Base-by-base conservation (phyloP, 441 rosid species). In the Populus hybrid region DNA sequence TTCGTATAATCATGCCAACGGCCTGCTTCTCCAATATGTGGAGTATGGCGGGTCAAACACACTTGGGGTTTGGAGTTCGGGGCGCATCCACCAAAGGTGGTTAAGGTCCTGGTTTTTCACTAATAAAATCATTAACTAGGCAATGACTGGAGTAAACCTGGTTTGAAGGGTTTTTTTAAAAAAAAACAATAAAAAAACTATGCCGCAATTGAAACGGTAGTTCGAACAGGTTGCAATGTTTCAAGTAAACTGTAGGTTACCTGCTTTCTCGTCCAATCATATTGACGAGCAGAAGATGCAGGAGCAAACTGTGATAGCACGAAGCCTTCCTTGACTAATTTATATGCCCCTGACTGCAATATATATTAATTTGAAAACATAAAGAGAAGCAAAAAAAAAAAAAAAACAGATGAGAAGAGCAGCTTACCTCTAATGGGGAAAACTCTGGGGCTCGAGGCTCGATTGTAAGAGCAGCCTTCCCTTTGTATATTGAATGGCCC, bases 231-330 rank as follows among this genome's bases (percentile, higher is more conserved):
- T 23, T 61, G 54, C 16, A 42, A 42, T 42, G 16, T 42, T 11
- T 42, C 8, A 9, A 8, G 65, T 3, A n/a, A 61, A 46, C 11
- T 24, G n/a, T 14, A 42, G 28, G 21, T 77, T 57, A 93, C 99
- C 97, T 92, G 99, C 81, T 95, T 95, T 81, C 86, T 88, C 68
- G 89, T 87, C 99, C 99, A 95, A 85, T 95, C 99, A 74, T 95
- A 95, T 24, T 87, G 89, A 14, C 97, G 88, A 61, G 86, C 87
- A 77, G 92, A 93, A 2, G 90, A 85, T 0, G 98, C 92, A 76
- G 97, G 99, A n/a, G 99, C 98, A 76, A 95, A 93, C 77, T 95
- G 97, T 32, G 94, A 90, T 73, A 88, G 66, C 80, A 91, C 83
- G 72, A 82, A 89, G 67, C 98, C 97, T 80, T 93, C 98, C 79